These are phyloP conservation scores for Trichosanthes cucumerina DNA, from an alignment of 306 rosid species.

Conservation along the genomic window DNA sequence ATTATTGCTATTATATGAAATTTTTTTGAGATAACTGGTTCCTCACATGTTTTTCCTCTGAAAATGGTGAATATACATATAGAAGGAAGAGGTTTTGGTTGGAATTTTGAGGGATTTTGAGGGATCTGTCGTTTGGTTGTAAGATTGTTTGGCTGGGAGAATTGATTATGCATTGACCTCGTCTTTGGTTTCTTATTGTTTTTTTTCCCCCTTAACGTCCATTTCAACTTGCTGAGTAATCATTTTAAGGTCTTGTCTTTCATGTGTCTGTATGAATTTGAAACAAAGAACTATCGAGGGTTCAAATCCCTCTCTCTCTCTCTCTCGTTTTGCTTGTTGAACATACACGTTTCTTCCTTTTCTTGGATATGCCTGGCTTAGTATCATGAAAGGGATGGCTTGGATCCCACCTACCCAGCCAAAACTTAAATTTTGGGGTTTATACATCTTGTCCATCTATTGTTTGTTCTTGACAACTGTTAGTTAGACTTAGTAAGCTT, in stretches of 20 bases:
- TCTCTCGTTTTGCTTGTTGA: neutral
- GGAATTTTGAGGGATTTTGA: neutral
- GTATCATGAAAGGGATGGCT: neutral
- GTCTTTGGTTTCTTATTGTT: neutral
- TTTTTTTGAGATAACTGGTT: neutral
- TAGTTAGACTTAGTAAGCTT: neutral
- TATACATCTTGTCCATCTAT: neutral
- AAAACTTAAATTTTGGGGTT: neutral
- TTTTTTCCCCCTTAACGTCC: neutral
- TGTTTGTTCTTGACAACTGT: neutral
- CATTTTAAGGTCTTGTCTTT: neutral
- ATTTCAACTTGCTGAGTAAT: neutral
- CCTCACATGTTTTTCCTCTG: neutral
- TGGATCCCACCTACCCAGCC: conserved; percentile 7
- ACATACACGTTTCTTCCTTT: neutral
- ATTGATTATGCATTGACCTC: neutral
- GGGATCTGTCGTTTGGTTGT: neutral
- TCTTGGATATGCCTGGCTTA: neutral
- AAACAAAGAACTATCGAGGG: neutral
- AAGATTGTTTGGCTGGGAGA: neutral
- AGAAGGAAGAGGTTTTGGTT: neutral
- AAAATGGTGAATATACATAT: neutral
- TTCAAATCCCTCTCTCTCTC: neutral
- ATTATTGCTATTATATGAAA: neutral
- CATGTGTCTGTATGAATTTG: neutral